Percentiles rank a stretch among this genome's conserved stretches.
These are phyloP conservation scores for Candida berthetii DNA, from an alignment of 805 yeast genomes.

Conservation along the genomic window DNA sequence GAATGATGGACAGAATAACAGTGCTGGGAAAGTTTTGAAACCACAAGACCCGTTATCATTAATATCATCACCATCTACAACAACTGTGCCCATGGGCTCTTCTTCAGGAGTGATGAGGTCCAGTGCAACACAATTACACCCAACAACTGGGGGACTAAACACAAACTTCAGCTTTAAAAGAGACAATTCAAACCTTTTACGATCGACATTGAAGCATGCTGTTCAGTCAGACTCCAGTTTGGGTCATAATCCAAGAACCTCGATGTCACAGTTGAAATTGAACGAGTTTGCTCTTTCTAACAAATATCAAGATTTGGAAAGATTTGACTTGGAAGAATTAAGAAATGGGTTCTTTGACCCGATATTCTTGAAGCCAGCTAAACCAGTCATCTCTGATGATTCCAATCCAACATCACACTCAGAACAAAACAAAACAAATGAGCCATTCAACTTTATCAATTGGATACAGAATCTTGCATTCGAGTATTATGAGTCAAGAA, in stretches of 20 bases:
- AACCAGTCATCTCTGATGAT: background rate
- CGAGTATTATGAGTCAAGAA: slow-evolving; percentile 3
- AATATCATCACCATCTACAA: too few relatives aligned
- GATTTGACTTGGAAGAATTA: slow-evolving; percentile 35
- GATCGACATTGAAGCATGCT: background rate
- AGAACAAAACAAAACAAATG: background rate
- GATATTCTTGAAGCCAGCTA: slow-evolving; percentile 25
- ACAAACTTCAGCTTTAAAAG: background rate
- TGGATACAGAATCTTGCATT: background rate
- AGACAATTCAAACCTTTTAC: slow-evolving; percentile 1
- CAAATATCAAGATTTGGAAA: slow-evolving; percentile 19
- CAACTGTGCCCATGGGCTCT: too few relatives aligned
- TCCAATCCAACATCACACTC: background rate
- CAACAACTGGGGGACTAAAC: too few relatives aligned
- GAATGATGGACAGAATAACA: too few relatives aligned
- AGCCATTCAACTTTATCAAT: background rate
- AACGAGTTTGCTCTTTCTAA: slow-evolving; percentile 16
- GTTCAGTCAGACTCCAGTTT: slow-evolving; percentile 3
- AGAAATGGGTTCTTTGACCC: slow-evolving; percentile 47
- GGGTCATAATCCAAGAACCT: slow-evolving; percentile 20
- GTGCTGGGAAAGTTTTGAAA: too few relatives aligned
- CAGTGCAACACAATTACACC: background rate
- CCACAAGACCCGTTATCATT: too few relatives aligned
- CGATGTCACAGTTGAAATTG: slow-evolving; percentile 28
- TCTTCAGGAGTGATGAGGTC: too few relatives aligned